Evolutionary conservation across 495 filamentous ascomycete species (phyloP).

Genomic region (Beverwykella pulmonaria): DNA sequence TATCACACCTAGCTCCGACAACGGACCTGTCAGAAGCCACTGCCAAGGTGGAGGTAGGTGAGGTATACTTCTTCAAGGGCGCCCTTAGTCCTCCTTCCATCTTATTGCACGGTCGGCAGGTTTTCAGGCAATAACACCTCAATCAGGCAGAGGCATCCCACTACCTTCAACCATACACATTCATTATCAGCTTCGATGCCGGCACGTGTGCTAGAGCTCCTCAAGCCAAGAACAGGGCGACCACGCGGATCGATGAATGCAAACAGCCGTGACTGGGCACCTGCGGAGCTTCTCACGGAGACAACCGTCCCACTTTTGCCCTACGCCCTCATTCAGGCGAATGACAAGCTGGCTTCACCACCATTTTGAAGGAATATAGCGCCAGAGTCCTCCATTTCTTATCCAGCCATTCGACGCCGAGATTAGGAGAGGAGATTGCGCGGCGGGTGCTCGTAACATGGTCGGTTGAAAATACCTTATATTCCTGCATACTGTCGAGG

Average conservation of each 20-base stretch:
- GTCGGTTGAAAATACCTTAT: not conserved
- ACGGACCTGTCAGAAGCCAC: not conserved
- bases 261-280: not conserved
- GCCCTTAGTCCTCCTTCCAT: not conserved
- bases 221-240: not conserved
- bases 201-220: not conserved
- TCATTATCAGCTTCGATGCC: not conserved
- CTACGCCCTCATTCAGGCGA: slow-evolving; percentile 15
- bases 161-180: not conserved
- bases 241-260: not conserved
- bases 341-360: not conserved
- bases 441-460: not conserved
- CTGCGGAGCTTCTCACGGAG: not conserved
- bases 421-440: not conserved
- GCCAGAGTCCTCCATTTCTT: not conserved
- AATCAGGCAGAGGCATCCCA: not conserved
- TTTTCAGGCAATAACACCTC: not conserved
- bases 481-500: not conserved
- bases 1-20: not conserved
- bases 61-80: not conserved
- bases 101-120: not conserved
- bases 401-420: not conserved
- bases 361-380: not conserved
- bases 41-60: not conserved
- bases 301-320: not conserved